Evolutionary conservation across 768 basidiomycete species (phyloP).

Genomic region (Auricularia sp.): DNA sequence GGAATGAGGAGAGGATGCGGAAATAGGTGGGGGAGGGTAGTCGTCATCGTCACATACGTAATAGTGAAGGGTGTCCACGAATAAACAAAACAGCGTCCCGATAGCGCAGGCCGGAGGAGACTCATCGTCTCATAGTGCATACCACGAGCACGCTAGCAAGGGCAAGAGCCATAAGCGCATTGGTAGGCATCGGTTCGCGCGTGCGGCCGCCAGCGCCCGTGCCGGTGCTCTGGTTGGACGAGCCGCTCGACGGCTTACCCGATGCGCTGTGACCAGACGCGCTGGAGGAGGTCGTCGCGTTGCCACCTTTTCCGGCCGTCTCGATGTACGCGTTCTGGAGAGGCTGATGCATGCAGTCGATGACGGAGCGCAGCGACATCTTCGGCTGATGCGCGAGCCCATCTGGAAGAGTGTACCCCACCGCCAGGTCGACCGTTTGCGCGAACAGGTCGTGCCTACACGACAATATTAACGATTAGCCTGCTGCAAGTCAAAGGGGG

Average conservation of each 20-base stretch:
- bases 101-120: too few species aligned
- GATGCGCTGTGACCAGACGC: neutral
- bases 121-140: too few species aligned
- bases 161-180: too few species aligned
- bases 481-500: neutral
- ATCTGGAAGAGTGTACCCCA: slow-evolving; percentile 34
- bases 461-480: neutral
- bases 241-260: neutral
- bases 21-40: too few species aligned
- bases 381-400: slow-evolving; percentile 21
- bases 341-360: slow-evolving; percentile 12
- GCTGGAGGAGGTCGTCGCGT: neutral
- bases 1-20: too few species aligned
- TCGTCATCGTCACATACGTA: too few species aligned
- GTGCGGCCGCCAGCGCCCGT: too few species aligned
- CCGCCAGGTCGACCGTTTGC: slow-evolving; percentile 37
- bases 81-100: too few species aligned
- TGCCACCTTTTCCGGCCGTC: slow-evolving; percentile 9
- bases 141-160: too few species aligned
- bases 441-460: slow-evolving; percentile 59
- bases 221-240: neutral
- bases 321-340: slow-evolving; percentile 31
- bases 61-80: too few species aligned
- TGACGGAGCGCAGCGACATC: slow-evolving; percentile 12
- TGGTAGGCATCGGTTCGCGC: too few species aligned